Evolutionary conservation across 257 asterid genomes (phyloP).

Genomic region (Solanum virginianum): DNA sequence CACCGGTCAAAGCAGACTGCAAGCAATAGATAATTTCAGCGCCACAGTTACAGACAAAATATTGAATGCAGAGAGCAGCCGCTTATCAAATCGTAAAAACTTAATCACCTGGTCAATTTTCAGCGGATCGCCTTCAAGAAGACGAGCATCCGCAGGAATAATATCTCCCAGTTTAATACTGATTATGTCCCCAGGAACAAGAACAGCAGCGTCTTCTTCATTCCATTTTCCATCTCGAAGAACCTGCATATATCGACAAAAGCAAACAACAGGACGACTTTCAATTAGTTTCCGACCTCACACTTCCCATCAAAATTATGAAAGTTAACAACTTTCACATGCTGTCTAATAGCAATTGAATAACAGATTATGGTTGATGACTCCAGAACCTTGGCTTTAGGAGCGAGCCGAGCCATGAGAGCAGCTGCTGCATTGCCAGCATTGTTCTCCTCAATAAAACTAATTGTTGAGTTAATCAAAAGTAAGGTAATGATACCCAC

Average conservation of each 20-base stretch:
- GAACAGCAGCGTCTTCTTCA: constrained; percentile 74
- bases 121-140: constrained; percentile 89
- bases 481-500: constrained; percentile 91
- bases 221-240: constrained; percentile 93
- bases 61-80: background rate
- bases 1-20: constrained; percentile 97
- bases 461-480: constrained; percentile 81
- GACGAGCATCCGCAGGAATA: constrained; percentile 88
- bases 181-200: constrained; percentile 86
- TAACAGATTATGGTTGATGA: background rate
- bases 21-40: constrained; percentile 2
- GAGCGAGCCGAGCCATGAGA: constrained; percentile 98
- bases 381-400: constrained; percentile 61
- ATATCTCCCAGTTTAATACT: constrained; percentile 94
- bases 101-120: constrained; percentile 80
- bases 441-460: constrained; percentile 95
- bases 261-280: background rate
- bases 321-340: background rate
- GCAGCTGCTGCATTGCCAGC: constrained; percentile 99
- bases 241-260: constrained; percentile 30
- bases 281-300: background rate
- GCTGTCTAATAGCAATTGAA: background rate
- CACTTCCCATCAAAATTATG: background rate
- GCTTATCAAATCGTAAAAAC: constrained; percentile 1
- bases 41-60: background rate